Conservation (phyloP, 2,329 filamentous ascomycete genomes). For the Pestalotiopsis sp. region DNA sequence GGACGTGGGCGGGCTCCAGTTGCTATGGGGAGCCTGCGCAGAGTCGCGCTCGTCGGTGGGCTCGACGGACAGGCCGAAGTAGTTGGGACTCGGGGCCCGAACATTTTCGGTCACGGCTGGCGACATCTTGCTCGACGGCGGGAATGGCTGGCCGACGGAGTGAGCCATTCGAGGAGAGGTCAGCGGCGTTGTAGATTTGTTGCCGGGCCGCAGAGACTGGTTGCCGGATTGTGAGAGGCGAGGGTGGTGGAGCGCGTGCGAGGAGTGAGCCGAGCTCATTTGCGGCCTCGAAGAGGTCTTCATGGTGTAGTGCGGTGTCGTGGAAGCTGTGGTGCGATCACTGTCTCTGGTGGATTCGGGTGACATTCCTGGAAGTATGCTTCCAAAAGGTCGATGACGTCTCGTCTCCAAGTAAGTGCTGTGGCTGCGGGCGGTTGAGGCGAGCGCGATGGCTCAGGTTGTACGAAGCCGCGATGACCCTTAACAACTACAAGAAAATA, state of each 20-base stretch:
- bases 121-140: slow-evolving; percentile 49
- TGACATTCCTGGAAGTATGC: neutral
- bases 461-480: neutral
- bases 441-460: neutral
- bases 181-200: slow-evolving; percentile 52
- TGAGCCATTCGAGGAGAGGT: slow-evolving; percentile 54
- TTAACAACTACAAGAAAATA: neutral
- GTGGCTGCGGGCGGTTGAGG: neutral
- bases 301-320: slow-evolving; percentile 35
- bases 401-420: neutral
- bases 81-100: slow-evolving; percentile 74
- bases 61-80: slow-evolving; percentile 79
- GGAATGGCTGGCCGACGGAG: slow-evolving; percentile 57
- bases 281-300: slow-evolving; percentile 34
- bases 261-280: slow-evolving; percentile 30
- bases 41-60: slow-evolving; percentile 64
- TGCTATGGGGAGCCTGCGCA: slow-evolving; percentile 64
- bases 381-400: slow-evolving; percentile 3
- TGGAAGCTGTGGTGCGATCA: slow-evolving; percentile 5
- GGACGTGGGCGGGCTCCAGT: slow-evolving; percentile 75
- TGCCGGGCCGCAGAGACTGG: slow-evolving; percentile 40
- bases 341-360: slow-evolving; percentile 5
- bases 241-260: slow-evolving; percentile 24
- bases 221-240: slow-evolving; percentile 42
- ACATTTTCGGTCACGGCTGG: slow-evolving; percentile 40